These are phyloP conservation scores for Microbotryum scabiosae DNA, from an alignment of 1,284 basidiomycete species.

Conservation along the genomic window DNA sequence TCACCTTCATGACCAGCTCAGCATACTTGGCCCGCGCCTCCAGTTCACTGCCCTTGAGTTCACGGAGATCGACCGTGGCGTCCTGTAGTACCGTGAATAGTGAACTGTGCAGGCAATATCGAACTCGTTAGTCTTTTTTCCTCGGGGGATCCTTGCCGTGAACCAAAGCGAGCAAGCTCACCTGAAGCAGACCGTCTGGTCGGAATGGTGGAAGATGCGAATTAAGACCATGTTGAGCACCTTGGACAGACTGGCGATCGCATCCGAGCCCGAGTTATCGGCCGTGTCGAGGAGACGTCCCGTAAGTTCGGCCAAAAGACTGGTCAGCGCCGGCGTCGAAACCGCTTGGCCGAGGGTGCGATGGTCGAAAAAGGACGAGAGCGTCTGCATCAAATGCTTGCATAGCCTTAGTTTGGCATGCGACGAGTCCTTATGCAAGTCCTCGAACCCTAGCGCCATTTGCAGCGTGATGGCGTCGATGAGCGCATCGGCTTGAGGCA, in stretches of 20 bases:
- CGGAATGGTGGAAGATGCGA: constrained; percentile 80
- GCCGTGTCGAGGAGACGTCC: constrained; percentile 83
- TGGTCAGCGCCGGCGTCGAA: constrained; percentile 66
- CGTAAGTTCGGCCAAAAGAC: constrained; percentile 76
- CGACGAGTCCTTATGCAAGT: constrained; percentile 48
- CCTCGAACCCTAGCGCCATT: constrained; percentile 79
- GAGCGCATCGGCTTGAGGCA: constrained; percentile 73
- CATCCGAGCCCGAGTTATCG: constrained; percentile 42
- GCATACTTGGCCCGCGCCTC: constrained; percentile 64
- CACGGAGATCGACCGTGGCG: constrained; percentile 76
- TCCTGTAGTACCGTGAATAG: constrained; percentile 76
- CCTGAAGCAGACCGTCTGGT: constrained; percentile 87
- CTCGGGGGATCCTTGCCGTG: no score
- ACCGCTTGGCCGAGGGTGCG: constrained; percentile 68
- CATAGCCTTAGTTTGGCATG: constrained; percentile 79
- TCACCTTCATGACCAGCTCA: constrained; percentile 78
- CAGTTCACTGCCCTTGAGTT: constrained; percentile 39
- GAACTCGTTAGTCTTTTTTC: background rate
- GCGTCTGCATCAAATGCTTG: constrained; percentile 89
- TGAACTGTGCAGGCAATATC: constrained; percentile 44
- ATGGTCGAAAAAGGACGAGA: constrained; percentile 85
- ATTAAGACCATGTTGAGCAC: constrained; percentile 99
- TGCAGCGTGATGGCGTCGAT: constrained; percentile 79
- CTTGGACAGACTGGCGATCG: constrained; percentile 55
- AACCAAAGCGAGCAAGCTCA: constrained; percentile 42